phyloP scores from a whole-genome alignment of 2,329 filamentous ascomycete genomes.

The Sordariomycetes sp. region DNA sequence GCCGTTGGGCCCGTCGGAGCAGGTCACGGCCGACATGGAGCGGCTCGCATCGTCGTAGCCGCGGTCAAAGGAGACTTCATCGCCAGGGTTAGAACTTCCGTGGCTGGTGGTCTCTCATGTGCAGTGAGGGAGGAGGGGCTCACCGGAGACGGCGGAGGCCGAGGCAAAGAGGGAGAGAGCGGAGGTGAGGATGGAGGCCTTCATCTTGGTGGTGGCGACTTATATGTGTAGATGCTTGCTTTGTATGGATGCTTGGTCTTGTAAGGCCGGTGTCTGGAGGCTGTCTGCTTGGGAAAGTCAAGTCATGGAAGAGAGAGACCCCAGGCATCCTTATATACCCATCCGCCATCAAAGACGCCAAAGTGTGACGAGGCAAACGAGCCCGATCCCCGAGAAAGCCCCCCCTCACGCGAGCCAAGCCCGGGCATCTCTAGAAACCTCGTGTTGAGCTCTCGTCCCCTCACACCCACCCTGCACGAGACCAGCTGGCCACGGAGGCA shows the following conservation, averaged over 20 bases:
- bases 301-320: neutral
- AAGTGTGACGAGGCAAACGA: neutral
- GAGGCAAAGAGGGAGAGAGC: constrained; percentile 25
- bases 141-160: constrained; percentile 21
- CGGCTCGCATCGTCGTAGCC: constrained; percentile 51
- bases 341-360: neutral
- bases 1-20: constrained; percentile 56
- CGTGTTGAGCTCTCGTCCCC: too few species aligned
- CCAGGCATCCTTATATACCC: neutral
- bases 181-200: constrained; percentile 24
- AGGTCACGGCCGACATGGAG: constrained; percentile 43
- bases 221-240: neutral
- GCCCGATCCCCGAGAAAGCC: neutral
- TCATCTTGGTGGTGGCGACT: constrained; percentile 20
- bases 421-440: too few species aligned
- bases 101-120: neutral
- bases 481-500: too few species aligned
- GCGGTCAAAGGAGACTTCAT: constrained; percentile 53
- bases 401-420: neutral
- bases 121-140: neutral
- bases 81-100: neutral
- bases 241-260: neutral
- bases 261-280: neutral
- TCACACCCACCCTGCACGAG: too few species aligned
- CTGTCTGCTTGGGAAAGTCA: neutral